phyloP scores from a whole-genome alignment of 805 yeast genomes.

The Candida stauntonica region DNA sequence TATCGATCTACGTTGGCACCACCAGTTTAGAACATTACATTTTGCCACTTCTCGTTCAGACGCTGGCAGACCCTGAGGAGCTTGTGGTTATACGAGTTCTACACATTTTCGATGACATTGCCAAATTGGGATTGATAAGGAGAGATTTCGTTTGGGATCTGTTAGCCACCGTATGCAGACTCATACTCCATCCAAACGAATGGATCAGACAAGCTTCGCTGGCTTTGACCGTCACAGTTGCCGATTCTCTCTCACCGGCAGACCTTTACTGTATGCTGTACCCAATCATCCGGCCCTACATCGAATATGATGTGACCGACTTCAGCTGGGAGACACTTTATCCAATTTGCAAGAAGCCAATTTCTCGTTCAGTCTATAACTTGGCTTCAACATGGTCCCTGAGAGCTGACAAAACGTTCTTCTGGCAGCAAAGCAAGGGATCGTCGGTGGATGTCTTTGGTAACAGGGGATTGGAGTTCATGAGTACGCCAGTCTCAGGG shows the following conservation, averaged over 20 bases:
- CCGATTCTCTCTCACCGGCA: slow-evolving; percentile 61
- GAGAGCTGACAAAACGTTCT: slow-evolving; percentile 60
- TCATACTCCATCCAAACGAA: slow-evolving; percentile 80
- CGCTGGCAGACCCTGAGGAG: slow-evolving; percentile 80
- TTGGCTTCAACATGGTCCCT: slow-evolving; percentile 68
- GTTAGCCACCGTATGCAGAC: slow-evolving; percentile 44
- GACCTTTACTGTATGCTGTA: slow-evolving; percentile 80
- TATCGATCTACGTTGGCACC: slow-evolving; percentile 79
- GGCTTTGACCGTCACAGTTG: slow-evolving; percentile 55
- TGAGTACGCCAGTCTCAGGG: slow-evolving; percentile 23
- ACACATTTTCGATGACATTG: slow-evolving; percentile 50
- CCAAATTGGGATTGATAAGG: slow-evolving; percentile 52
- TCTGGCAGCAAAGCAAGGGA: slow-evolving; percentile 61
- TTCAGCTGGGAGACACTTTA: slow-evolving; percentile 63
- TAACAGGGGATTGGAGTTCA: slow-evolving; percentile 34
- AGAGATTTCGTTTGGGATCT: slow-evolving; percentile 52
- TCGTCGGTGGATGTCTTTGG: slow-evolving; percentile 42
- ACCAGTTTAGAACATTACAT: slow-evolving; percentile 83
- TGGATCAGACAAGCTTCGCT: slow-evolving; percentile 75
- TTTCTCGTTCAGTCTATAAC: slow-evolving; percentile 61
- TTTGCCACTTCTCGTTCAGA: slow-evolving; percentile 78
- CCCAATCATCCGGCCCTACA: slow-evolving; percentile 72
- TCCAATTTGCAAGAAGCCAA: slow-evolving; percentile 63
- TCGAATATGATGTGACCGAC: slow-evolving; percentile 70
- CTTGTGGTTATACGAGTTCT: slow-evolving; percentile 70